These are phyloP conservation scores for Furcasterigmium furcatum DNA, from an alignment of 2,329 filamentous ascomycete genomes.

Conservation along the genomic window DNA sequence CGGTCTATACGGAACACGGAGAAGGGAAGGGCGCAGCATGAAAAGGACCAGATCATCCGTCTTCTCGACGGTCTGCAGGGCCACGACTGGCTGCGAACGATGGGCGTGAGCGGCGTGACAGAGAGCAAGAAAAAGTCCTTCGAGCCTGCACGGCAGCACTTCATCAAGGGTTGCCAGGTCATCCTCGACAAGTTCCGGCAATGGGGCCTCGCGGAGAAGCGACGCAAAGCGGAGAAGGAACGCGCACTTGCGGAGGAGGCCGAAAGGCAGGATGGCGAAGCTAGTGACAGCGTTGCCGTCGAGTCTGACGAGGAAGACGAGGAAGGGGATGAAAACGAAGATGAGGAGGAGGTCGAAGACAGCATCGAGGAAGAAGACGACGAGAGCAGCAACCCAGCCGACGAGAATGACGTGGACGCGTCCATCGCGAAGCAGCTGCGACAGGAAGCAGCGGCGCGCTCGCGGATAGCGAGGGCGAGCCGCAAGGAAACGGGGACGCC, in stretches of 20 bases:
- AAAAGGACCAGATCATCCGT: slow-evolving; percentile 61
- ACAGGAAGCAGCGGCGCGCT: slow-evolving; percentile 62
- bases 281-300: slow-evolving; percentile 16
- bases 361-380: slow-evolving; percentile 22
- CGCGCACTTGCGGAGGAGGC: slow-evolving; percentile 51
- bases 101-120: slow-evolving; percentile 84
- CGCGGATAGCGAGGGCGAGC: slow-evolving; percentile 26
- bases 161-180: slow-evolving; percentile 76
- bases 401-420: slow-evolving; percentile 68
- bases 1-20: slow-evolving; percentile 62
- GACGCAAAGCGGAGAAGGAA: slow-evolving; percentile 73
- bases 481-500: slow-evolving; percentile 18
- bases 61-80: slow-evolving; percentile 80
- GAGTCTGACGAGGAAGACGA: slow-evolving; percentile 18
- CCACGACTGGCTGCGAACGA: slow-evolving; percentile 87
- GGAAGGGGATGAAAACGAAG: slow-evolving; percentile 17
- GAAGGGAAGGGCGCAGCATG: slow-evolving; percentile 63
- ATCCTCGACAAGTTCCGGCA: slow-evolving; percentile 83
- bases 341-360: slow-evolving; percentile 18
- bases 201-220: slow-evolving; percentile 90
- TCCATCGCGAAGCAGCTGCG: slow-evolving; percentile 72
- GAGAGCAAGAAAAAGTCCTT: slow-evolving; percentile 84
- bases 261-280: slow-evolving; percentile 33
- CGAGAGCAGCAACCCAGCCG: slow-evolving; percentile 40
- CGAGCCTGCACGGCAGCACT: slow-evolving; percentile 80